These are phyloP conservation scores for Fraxinus baroniana DNA, from an alignment of 305 asterid genomes.

Conservation along the genomic window DNA sequence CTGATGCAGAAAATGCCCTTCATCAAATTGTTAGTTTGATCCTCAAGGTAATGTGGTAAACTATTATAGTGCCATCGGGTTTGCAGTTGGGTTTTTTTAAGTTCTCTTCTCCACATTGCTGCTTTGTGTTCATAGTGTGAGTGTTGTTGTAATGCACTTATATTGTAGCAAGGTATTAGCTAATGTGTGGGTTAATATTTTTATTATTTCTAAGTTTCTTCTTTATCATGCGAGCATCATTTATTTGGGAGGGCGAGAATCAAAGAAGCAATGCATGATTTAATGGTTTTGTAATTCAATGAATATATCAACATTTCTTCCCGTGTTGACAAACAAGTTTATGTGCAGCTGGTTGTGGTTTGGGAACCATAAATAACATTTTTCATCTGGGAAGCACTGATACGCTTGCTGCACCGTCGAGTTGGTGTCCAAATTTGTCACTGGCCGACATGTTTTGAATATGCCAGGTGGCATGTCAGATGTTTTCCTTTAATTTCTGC, in stretches of 20 bases:
- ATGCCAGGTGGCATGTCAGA: background rate
- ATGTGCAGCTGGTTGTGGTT: background rate
- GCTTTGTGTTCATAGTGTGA: background rate
- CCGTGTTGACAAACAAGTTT: background rate
- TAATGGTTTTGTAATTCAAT: background rate
- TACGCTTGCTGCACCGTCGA: background rate
- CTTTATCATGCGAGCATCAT: background rate
- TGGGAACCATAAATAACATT: background rate
- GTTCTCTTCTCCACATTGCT: background rate
- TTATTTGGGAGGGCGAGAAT: background rate
- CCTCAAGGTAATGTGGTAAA: conserved; percentile 55
- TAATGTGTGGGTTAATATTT: background rate
- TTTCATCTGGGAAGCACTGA: background rate
- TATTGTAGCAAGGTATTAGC: background rate
- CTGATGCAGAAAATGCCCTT: conserved; percentile 93
- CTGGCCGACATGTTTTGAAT: background rate
- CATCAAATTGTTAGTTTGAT: conserved; percentile 79
- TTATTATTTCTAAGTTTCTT: background rate
- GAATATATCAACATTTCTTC: background rate
- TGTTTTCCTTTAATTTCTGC: background rate
- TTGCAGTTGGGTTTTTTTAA: background rate
- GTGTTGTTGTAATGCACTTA: background rate
- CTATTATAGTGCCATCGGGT: background rate
- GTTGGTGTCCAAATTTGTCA: background rate
- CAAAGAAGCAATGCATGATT: background rate